Conservation (phyloP, 352 stramenopile species). For the Thraustotheca clavata region DNA sequence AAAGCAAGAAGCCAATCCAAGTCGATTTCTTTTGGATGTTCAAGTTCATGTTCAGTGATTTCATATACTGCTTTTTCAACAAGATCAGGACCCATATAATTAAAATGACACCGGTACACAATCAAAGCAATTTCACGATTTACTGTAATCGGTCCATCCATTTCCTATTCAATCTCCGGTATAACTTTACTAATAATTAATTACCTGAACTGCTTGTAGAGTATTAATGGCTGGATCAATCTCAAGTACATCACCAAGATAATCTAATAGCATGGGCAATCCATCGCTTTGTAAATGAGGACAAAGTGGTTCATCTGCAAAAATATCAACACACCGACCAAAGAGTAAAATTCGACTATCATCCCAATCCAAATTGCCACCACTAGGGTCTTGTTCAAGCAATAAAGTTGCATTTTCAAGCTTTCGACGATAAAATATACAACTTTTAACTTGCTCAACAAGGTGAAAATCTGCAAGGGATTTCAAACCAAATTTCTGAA, state of each 20-base stretch:
- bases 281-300: conserved; percentile 38
- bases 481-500: conserved; percentile 43
- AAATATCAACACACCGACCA: conserved; percentile 42
- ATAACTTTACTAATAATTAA: background rate
- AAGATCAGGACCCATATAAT: conserved; percentile 7
- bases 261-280: conserved; percentile 41
- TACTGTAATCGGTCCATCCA: conserved; percentile 5
- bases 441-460: conserved; percentile 60
- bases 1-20: conserved; percentile 14
- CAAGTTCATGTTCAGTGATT: conserved; percentile 5
- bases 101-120: conserved; percentile 16
- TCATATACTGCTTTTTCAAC: conserved; percentile 2
- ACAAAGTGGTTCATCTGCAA: conserved; percentile 25
- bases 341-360: conserved; percentile 50
- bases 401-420: conserved; percentile 23
- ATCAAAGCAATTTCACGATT: conserved; percentile 1
- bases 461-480: conserved; percentile 55
- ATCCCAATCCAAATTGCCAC: conserved; percentile 23
- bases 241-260: conserved; percentile 56
- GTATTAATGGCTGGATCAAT: conserved; percentile 27
- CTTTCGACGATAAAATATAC: conserved; percentile 36
- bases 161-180: background rate
- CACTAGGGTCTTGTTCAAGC: conserved; percentile 26
- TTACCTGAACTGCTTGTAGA: conserved; percentile 13
- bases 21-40: background rate